Conservation (phyloP, 2,329 filamentous ascomycete genomes). For the Hypoxylon sp. region DNA sequence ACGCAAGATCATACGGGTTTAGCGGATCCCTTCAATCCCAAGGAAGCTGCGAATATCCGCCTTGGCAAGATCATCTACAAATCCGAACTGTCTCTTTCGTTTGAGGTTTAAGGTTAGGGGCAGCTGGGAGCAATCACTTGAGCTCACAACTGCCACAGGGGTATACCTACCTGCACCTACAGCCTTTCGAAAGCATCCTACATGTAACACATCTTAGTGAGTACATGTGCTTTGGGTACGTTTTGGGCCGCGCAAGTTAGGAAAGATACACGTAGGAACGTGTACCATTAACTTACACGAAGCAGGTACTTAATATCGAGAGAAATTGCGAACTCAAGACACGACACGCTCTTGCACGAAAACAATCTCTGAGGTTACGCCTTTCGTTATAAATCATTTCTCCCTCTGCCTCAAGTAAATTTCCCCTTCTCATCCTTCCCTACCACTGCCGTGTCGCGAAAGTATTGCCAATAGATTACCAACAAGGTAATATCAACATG, state of each 20-base stretch:
- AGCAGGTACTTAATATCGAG: slow-evolving; percentile 33
- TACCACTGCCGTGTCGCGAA: background rate
- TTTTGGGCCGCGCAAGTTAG: background rate
- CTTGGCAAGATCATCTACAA: slow-evolving; percentile 44
- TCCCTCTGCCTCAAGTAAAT: slow-evolving; percentile 5
- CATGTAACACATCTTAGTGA: slow-evolving; percentile 16
- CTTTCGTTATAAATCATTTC: slow-evolving; percentile 25
- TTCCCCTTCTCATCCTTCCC: background rate
- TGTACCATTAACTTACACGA: slow-evolving; percentile 16
- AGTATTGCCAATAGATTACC: slow-evolving; percentile 12
- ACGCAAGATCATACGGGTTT: slow-evolving; percentile 37
- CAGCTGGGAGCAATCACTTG: slow-evolving; percentile 20
- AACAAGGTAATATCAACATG: slow-evolving; percentile 32
- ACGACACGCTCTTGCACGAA: slow-evolving; percentile 25
- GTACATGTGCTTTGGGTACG: slow-evolving; percentile 20
- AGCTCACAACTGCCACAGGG: slow-evolving; percentile 23
- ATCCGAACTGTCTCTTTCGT: slow-evolving; percentile 19
- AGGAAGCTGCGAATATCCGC: slow-evolving; percentile 42
- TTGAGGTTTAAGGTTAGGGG: slow-evolving; percentile 35
- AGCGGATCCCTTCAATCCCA: slow-evolving; percentile 36
- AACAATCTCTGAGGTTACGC: slow-evolving; percentile 4
- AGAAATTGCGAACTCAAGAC: slow-evolving; percentile 26
- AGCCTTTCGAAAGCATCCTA: slow-evolving; percentile 15
- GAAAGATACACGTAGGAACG: background rate
- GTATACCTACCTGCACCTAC: slow-evolving; percentile 25